Conservation (phyloP, 352 stramenopile genomes). For the Poterioochromonas sp. region DNA sequence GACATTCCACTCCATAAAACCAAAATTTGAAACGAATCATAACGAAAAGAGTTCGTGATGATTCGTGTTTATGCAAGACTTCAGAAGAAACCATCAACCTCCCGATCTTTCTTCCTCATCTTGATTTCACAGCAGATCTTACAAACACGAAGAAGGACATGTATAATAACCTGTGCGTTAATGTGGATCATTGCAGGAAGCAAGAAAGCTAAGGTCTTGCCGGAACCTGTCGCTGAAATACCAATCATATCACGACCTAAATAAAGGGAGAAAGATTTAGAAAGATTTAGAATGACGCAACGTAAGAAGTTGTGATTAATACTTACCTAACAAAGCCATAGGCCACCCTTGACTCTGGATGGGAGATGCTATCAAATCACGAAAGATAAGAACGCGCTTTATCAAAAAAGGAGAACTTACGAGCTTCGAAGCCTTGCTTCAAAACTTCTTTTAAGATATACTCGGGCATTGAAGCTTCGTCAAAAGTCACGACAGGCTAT, state of each 20-base stretch:
- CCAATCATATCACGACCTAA: constrained; percentile 97
- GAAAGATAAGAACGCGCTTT: not conserved
- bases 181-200: constrained; percentile 99
- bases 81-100: no score
- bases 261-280: constrained; percentile 63
- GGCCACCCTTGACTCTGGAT: constrained; percentile 92
- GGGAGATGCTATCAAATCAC: constrained; percentile 38
- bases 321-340: constrained; percentile 81
- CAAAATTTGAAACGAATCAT: no score
- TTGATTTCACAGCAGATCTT: no score
- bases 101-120: no score
- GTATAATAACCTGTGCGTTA: constrained; percentile 93
- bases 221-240: constrained; percentile 91
- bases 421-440: constrained; percentile 85
- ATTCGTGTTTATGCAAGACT: no score
- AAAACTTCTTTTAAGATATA: constrained; percentile 70
- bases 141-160: no score
- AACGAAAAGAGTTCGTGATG: no score
- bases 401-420: constrained; percentile 50
- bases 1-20: no score
- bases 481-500: constrained; percentile 70
- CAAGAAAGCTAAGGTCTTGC: constrained; percentile 95
- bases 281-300: not conserved
- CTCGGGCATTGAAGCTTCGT: constrained; percentile 73
- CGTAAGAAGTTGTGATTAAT: not conserved